phyloP scores from a whole-genome alignment of 148 eudicot genomes.

The Gaultheria prostrata region DNA sequence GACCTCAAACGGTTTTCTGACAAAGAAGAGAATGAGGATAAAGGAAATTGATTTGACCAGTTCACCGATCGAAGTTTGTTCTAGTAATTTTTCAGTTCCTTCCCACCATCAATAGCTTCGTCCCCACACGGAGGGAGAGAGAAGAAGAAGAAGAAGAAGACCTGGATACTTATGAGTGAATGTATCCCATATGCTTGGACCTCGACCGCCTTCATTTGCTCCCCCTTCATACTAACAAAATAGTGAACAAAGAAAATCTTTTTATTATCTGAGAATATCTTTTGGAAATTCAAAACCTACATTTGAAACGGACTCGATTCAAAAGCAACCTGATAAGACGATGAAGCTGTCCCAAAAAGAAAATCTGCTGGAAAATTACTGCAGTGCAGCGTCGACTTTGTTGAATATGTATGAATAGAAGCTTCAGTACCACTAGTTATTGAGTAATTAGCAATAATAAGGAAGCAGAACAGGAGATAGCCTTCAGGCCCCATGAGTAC shows the following conservation, averaged over 20 bases:
- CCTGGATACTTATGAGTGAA: slow-evolving; percentile 18
- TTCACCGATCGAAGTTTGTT: no score
- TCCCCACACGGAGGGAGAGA: not conserved
- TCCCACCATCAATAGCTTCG: no score
- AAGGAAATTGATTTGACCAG: no score
- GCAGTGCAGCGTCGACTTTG: not conserved
- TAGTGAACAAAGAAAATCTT: not conserved
- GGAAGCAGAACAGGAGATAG: no score
- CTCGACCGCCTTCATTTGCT: slow-evolving; percentile 20
- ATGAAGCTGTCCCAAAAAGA: slow-evolving; percentile 7
- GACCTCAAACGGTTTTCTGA: no score
- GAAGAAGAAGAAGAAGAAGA: not conserved
- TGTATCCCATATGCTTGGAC: slow-evolving; percentile 27
- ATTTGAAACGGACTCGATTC: not conserved
- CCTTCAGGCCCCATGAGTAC: no score
- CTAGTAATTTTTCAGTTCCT: no score
- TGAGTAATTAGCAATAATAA: no score
- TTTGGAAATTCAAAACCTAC: not conserved
- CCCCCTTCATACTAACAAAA: slow-evolving; percentile 20
- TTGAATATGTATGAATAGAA: not conserved
- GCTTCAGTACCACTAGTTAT: not conserved
- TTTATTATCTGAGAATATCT: not conserved
- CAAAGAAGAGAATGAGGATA: no score
- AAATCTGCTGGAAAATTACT: not conserved
- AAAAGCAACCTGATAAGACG: slow-evolving; percentile 5